Evolutionary conservation across 345 rosid species (phyloP), one percentile per base, ranked within the genome.

Genomic region (Durio zibethinus): DNA sequence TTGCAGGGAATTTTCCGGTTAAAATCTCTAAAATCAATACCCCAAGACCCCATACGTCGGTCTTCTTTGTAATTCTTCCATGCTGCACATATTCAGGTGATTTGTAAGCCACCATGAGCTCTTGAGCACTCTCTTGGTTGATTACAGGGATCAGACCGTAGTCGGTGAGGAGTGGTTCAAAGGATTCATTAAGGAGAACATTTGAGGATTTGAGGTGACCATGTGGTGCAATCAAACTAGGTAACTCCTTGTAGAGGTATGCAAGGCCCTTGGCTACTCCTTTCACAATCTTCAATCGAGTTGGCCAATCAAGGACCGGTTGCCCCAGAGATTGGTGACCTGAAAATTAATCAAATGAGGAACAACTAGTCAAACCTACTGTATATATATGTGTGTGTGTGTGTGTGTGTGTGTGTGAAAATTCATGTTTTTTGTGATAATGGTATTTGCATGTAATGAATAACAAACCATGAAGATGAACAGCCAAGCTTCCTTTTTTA

Each of bases 121-220:
- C 92, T 38, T 89, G 90, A 0, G 97, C 89, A 10, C 78, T 86
- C 71, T 96, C 99, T 72, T 86, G 94, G 77, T 96, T 96, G 79
- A 91, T 88, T 64, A 91, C 83, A 1, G 97, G 97, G 77, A 84
- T 81, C 56, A 96, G 85, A 5, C 88, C 94, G 52, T 93, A 96
- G 60, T 96, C 98, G 0, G 85, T 73, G 70, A 96, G 85, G 25
- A 92, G 75, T 5, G 99, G 97, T 60, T 93, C 94, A 6, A 69
- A 75, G 23, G 85, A 77, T 16, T 86, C 81, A 4, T 43, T 74
- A 7, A 96, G 84, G 72, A 96, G 94, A 82, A 96, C 83, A 52
- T 93, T 96, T 0, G 97, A 89, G 36, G 99, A 96, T 84, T 92
- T 96, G 16, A 96, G 85, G 81, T 96, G 99, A 21, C 99, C 99